Percentiles rank a stretch among this genome's conserved stretches.
These are phyloP conservation scores for Botrytis medusae DNA, from an alignment of 2,329 filamentous ascomycete species.

Conservation along the genomic window DNA sequence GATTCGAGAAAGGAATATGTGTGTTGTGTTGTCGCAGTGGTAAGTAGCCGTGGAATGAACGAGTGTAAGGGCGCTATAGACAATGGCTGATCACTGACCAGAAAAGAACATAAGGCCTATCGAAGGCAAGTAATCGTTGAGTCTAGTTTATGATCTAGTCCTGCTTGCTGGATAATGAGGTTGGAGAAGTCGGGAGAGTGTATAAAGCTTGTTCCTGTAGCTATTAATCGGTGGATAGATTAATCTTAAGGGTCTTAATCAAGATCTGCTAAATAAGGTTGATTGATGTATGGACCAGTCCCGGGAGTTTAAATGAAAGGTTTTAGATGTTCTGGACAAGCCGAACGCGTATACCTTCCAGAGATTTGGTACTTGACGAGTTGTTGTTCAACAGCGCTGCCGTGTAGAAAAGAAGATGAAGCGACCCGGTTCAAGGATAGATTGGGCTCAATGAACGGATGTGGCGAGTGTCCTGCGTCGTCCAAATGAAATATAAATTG, in stretches of 20 bases:
- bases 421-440: slow-evolving; percentile 33
- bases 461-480: slow-evolving; percentile 36
- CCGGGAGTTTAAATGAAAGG: slow-evolving; percentile 31
- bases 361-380: slow-evolving; percentile 17
- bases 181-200: slow-evolving; percentile 23
- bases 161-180: slow-evolving; percentile 25
- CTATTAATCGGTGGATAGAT: slow-evolving; percentile 28
- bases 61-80: slow-evolving; percentile 36
- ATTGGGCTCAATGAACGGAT: slow-evolving; percentile 29
- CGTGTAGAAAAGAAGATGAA: slow-evolving; percentile 31
- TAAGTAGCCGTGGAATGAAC: slow-evolving; percentile 36
- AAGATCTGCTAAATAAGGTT: slow-evolving; percentile 36
- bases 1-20: slow-evolving; percentile 16
- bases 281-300: slow-evolving; percentile 30
- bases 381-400: slow-evolving; percentile 12
- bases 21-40: slow-evolving; percentile 1
- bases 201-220: slow-evolving; percentile 30
- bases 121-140: slow-evolving; percentile 28
- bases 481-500: slow-evolving; percentile 39
- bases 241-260: slow-evolving; percentile 26
- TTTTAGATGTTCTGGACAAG: slow-evolving; percentile 32
- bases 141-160: slow-evolving; percentile 23
- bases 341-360: slow-evolving; percentile 36
- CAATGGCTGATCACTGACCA: slow-evolving; percentile 36
- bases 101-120: slow-evolving; percentile 35